Conservation (phyloP, 1,284 basidiomycete genomes). For the Sanghuangporus baumii region DNA sequence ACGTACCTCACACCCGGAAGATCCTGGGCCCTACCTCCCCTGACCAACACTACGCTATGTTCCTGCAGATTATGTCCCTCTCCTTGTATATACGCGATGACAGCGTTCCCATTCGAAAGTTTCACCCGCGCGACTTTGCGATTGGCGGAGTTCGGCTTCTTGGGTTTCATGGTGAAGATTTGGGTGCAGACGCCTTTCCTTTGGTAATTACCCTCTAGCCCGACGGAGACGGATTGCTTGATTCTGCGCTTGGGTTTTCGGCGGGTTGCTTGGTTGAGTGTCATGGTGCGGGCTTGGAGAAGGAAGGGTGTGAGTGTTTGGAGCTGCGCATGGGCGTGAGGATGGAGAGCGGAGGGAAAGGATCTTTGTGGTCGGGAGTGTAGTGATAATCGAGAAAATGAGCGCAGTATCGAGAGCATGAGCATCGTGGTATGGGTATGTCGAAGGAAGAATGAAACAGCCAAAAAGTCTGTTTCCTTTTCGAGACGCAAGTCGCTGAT, state of each 20-base stretch:
- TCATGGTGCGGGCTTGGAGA: slow-evolving; percentile 44
- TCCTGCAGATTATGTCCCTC: slow-evolving; percentile 99
- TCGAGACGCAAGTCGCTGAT: background rate
- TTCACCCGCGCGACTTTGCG: slow-evolving; percentile 96
- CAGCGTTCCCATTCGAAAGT: slow-evolving; percentile 83
- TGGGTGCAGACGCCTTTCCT: slow-evolving; percentile 86
- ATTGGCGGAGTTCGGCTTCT: slow-evolving; percentile 98
- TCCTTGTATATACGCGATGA: slow-evolving; percentile 94
- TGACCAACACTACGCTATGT: slow-evolving; percentile 90
- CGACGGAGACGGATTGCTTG: slow-evolving; percentile 62
- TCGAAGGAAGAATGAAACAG: background rate
- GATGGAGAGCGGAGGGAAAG: slow-evolving; percentile 12
- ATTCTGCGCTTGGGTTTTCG: slow-evolving; percentile 47
- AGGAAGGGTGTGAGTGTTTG: slow-evolving; percentile 22
- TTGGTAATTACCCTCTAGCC: slow-evolving; percentile 75
- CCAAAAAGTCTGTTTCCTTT: background rate
- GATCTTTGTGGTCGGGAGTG: slow-evolving; percentile 22
- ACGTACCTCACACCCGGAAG: slow-evolving; percentile 91
- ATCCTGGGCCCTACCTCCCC: slow-evolving; percentile 96
- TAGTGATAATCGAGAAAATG: slow-evolving; percentile 23
- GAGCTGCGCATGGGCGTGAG: slow-evolving; percentile 20
- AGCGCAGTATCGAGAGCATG: slow-evolving; percentile 44
- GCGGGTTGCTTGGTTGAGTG: slow-evolving; percentile 79
- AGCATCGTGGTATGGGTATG: slow-evolving; percentile 32
- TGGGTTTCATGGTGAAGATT: slow-evolving; percentile 84